These are phyloP conservation scores for Russula dissimulans DNA, from an alignment of 768 basidiomycete species.

Conservation along the genomic window DNA sequence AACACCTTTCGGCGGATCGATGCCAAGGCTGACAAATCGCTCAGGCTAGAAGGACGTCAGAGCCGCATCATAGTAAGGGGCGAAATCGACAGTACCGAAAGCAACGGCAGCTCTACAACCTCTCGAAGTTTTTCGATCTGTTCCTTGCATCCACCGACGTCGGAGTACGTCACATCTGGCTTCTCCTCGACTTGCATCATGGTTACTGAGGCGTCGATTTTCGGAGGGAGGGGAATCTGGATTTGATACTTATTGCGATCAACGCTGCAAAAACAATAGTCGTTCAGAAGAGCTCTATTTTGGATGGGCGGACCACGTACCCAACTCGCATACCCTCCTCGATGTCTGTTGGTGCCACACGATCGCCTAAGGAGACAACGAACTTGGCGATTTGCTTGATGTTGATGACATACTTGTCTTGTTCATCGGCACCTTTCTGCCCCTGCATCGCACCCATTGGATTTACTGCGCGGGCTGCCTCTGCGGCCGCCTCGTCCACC, in stretches of 20 bases:
- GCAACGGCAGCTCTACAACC: constrained; percentile 92
- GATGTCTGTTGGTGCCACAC: constrained; percentile 95
- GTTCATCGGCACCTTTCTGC: constrained; percentile 95
- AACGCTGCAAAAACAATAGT: constrained; percentile 43
- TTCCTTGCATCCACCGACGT: constrained; percentile 97
- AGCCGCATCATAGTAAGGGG: neutral
- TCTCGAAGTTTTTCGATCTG: constrained; percentile 98
- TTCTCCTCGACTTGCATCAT: constrained; percentile 99
- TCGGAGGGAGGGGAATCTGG: constrained; percentile 95
- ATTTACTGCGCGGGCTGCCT: constrained; percentile 70
- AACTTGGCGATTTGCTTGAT: constrained; percentile 99
- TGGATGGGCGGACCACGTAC: constrained; percentile 39
- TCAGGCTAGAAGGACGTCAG: constrained; percentile 63
- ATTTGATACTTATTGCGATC: constrained; percentile 98
- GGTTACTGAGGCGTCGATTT: constrained; percentile 97
- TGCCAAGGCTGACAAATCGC: constrained; percentile 94
- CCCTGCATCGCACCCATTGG: constrained; percentile 70
- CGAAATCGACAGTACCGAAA: constrained; percentile 54
- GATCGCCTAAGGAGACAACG: constrained; percentile 93
- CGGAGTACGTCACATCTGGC: constrained; percentile 95
- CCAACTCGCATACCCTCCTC: constrained; percentile 99
- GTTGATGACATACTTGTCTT: constrained; percentile 99
- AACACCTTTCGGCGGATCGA: constrained; percentile 98
- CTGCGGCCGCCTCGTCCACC: constrained; percentile 64
- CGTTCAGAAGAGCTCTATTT: neutral